Evolutionary conservation across 2,329 filamentous ascomycete genomes (phyloP).

Genomic region (Talaromyces sp.): DNA sequence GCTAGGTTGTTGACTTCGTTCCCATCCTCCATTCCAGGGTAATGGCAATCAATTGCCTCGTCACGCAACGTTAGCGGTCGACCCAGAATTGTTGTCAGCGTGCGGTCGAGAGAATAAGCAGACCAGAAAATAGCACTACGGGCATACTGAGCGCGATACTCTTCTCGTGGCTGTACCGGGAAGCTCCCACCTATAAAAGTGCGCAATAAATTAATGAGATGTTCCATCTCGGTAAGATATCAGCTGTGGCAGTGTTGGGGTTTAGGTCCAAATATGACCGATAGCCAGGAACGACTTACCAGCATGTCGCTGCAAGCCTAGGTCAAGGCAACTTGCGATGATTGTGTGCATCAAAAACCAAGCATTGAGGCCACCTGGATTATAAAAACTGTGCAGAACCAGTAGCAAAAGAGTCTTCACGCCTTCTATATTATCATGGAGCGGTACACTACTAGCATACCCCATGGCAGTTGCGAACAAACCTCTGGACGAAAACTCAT

Average conservation of each 20-base stretch:
- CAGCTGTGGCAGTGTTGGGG: too few relatives aligned
- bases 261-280: too few relatives aligned
- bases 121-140: constrained; percentile 4
- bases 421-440: neutral
- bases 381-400: neutral
- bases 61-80: neutral
- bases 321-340: neutral
- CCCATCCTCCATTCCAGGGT: neutral
- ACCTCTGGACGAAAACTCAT: neutral
- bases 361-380: neutral
- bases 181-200: neutral
- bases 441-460: neutral
- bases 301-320: neutral
- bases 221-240: too few relatives aligned
- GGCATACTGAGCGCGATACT: neutral
- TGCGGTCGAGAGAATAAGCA: constrained; percentile 3
- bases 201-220: too few relatives aligned
- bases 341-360: constrained; percentile 3
- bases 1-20: neutral
- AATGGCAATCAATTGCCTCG: neutral
- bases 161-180: neutral
- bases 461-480: neutral
- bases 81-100: neutral
- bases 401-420: neutral
- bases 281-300: too few relatives aligned